Evolutionary conservation across 495 filamentous ascomycete genomes (phyloP), one percentile per base, ranked within the genome.

Genomic region (Penicillium antarcticum): DNA sequence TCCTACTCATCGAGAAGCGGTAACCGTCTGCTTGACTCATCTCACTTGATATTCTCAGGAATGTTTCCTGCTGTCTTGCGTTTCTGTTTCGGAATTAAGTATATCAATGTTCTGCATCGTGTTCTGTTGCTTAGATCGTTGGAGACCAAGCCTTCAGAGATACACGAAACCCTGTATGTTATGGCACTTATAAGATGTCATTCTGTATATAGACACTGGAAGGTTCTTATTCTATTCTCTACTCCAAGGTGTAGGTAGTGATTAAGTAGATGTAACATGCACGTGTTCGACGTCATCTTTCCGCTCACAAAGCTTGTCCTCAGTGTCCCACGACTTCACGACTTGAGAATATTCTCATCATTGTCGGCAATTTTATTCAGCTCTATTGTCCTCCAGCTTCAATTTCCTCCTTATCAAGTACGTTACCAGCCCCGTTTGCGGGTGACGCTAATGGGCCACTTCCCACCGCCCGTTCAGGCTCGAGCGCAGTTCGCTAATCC

Each of bases 1-100:
- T 96, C 44, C 68, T 98, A 54, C 80, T 98, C 35, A 85, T 98
- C 12, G 94, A 98, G 83, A 92, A 86, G 77, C 76, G 94, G 62
- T 96, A 74, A 70, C 14, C 12, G 16, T 35, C 5, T 44, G 29
- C 47, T 36, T 23, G 14, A 54, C 12, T 49, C 37, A 11, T n/a
- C 41, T 5, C n/a, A 36, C 34, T n/a, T 23, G 37, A 16, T 45
- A 52, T 47, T 32, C 26, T 16, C 24, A 10, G 38, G 40, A 36
- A 35, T 24, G 24, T 52, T 50, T 37, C n/a, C 9, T 29, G 21
- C 17, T 12, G 32, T 31, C n/a, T 14, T 1, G 17, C 53, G 38
- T 35, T 23, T 49, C 33, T 51, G 14, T 16, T 26, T 37, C 1
- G 11, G 26, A 17, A 21, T 42, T 1, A 6, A 6, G 0, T 29